Conservation (phyloP, 2,329 filamentous ascomycete genomes). For the Xenoacremonium recifei region DNA sequence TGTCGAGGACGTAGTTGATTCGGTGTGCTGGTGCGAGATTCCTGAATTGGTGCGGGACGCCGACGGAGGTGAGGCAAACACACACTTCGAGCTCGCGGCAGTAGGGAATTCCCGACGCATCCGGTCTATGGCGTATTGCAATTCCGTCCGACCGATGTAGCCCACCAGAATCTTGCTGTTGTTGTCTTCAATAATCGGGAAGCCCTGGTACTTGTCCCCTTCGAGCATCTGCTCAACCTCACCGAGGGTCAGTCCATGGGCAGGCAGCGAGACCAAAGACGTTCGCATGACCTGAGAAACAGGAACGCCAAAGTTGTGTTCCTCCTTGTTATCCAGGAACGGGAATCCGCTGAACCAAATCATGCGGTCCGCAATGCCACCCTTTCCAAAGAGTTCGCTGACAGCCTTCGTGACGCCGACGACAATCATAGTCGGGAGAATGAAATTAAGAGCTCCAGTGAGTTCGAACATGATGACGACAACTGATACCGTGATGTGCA, state of each 20-base stretch:
- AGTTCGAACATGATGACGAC: constrained; percentile 99
- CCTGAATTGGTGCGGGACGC: constrained; percentile 32
- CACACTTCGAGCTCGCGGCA: constrained; percentile 68
- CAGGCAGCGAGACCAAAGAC: constrained; percentile 71
- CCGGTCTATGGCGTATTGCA: constrained; percentile 85
- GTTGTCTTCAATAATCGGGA: constrained; percentile 80
- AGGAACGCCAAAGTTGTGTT: constrained; percentile 92
- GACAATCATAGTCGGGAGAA: constrained; percentile 97
- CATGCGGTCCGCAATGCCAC: constrained; percentile 95
- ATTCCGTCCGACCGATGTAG: constrained; percentile 89
- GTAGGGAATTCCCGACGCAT: constrained; percentile 68
- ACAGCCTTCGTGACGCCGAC: constrained; percentile 96
- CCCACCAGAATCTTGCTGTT: constrained; percentile 73
- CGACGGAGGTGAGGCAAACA: constrained; percentile 58
- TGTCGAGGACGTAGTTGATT: constrained; percentile 40
- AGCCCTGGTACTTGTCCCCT: constrained; percentile 85
- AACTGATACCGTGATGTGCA: constrained; percentile 96
- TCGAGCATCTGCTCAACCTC: constrained; percentile 73
- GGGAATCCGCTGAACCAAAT: constrained; percentile 99
- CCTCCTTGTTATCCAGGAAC: constrained; percentile 95
- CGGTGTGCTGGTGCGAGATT: constrained; percentile 6
- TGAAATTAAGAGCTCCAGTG: constrained; percentile 95
- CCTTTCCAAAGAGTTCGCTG: constrained; percentile 86
- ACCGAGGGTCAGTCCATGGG: constrained; percentile 70
- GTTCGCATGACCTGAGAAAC: constrained; percentile 88